phyloP scores from a whole-genome alignment of 345 rosid genomes.

The Carallia brachiata region DNA sequence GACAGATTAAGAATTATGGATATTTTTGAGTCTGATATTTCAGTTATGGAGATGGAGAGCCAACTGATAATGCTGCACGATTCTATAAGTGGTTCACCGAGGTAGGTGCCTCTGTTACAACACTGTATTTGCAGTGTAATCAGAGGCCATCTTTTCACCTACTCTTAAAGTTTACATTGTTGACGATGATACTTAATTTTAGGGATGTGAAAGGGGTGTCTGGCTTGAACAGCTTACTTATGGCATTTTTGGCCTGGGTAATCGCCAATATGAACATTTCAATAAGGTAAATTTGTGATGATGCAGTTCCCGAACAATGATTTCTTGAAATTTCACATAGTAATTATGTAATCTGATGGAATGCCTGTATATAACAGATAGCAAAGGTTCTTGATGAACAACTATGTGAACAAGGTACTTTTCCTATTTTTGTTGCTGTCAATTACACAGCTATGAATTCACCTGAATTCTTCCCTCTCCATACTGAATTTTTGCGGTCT shows the following conservation, averaged over 20 bases:
- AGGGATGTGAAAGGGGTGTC: constrained; percentile 58
- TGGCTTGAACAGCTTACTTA: constrained; percentile 65
- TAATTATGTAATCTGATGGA: background rate
- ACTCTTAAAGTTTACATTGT: background rate
- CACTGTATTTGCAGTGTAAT: background rate
- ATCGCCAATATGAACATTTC: constrained; percentile 93
- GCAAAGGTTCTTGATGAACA: constrained; percentile 61
- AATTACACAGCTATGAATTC: background rate
- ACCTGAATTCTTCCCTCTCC: background rate
- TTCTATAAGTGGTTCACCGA: constrained; percentile 94
- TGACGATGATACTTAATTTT: constrained; percentile 1
- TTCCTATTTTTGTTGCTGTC: background rate
- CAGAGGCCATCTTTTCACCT: background rate
- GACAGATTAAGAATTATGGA: background rate
- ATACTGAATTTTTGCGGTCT: background rate
- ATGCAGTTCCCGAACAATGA: background rate
- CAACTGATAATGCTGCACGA: constrained; percentile 94
- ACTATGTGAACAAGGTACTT: constrained; percentile 55
- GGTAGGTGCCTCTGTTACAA: constrained; percentile 38
- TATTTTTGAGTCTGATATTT: constrained; percentile 5
- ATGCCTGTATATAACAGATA: constrained; percentile 36
- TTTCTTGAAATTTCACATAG: no score
- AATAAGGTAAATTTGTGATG: constrained; percentile 59
- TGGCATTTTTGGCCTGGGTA: constrained; percentile 88
- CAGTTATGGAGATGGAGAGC: constrained; percentile 99